A percentile compares a stretch with the other conserved stretches of the same genome.
These are phyloP conservation scores for Diospyros lotus DNA, from an alignment of 148 eudicot species.

Conservation along the genomic window DNA sequence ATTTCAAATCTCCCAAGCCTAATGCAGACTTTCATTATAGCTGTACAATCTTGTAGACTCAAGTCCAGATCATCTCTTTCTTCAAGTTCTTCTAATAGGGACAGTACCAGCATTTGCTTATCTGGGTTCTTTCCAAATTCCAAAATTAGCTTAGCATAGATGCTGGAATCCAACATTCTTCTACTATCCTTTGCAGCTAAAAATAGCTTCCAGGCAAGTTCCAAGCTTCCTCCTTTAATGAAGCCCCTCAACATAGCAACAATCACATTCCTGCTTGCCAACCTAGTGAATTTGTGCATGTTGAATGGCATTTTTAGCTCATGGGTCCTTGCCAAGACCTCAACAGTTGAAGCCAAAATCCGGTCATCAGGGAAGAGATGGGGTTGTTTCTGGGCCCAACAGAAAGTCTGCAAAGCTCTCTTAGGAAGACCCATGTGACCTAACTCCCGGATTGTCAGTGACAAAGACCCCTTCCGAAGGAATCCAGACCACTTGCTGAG, in stretches of 20 bases:
- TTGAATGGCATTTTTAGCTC: slow-evolving; percentile 52
- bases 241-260: slow-evolving; percentile 83
- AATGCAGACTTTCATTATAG: slow-evolving; percentile 73
- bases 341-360: slow-evolving; percentile 75
- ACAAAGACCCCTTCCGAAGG: slow-evolving; percentile 78
- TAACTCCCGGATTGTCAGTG: slow-evolving; percentile 72
- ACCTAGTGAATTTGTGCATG: slow-evolving; percentile 40
- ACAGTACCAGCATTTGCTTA: slow-evolving; percentile 40
- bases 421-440: slow-evolving; percentile 90
- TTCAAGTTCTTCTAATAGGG: slow-evolving; percentile 69
- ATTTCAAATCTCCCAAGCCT: slow-evolving; percentile 67
- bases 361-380: slow-evolving; percentile 88
- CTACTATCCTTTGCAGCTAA: slow-evolving; percentile 50
- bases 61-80: slow-evolving; percentile 67
- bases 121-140: slow-evolving; percentile 80
- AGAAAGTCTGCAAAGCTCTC: slow-evolving; percentile 70
- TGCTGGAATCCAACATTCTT: slow-evolving; percentile 56
- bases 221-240: slow-evolving; percentile 63
- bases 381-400: slow-evolving; percentile 78
- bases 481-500: slow-evolving; percentile 53
- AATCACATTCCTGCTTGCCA: slow-evolving; percentile 54
- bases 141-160: slow-evolving; percentile 70
- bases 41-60: slow-evolving; percentile 69
- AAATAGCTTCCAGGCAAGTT: slow-evolving; percentile 67
- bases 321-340: slow-evolving; percentile 66